Evolutionary conservation across 371 early-diverging fungal species (phyloP).

Genomic region (Coemansia linderi): DNA sequence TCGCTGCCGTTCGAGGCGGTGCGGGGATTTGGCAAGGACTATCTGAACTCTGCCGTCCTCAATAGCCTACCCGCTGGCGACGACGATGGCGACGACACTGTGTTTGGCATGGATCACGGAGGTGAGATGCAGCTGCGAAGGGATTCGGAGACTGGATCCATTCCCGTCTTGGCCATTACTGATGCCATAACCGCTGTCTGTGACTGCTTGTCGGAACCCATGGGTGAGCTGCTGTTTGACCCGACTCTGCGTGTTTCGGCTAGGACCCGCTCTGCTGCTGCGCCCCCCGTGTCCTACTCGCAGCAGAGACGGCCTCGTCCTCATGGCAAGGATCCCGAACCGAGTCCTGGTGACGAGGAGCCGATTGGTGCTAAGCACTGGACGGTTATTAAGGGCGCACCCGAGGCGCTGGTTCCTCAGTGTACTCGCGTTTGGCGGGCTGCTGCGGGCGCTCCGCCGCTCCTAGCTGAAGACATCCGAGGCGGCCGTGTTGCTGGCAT

Average conservation of each 20-base stretch:
- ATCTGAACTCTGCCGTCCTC: conserved; percentile 44
- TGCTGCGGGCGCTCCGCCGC: neutral
- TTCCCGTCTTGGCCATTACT: conserved; percentile 13
- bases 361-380: conserved; percentile 16
- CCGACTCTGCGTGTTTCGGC: conserved; percentile 35
- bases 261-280: conserved; percentile 28
- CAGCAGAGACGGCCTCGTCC: neutral
- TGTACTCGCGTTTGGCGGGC: conserved; percentile 36
- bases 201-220: conserved; percentile 21
- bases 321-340: neutral
- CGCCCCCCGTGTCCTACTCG: conserved; percentile 6
- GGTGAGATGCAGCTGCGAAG: neutral
- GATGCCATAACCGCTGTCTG: conserved; percentile 23
- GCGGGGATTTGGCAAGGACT: conserved; percentile 47
- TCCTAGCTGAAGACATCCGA: conserved; percentile 11
- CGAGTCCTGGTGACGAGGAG: neutral
- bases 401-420: conserved; percentile 27
- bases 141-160: conserved; percentile 19
- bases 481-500: conserved; percentile 17
- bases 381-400: conserved; percentile 41
- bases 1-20: conserved; percentile 16
- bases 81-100: neutral
- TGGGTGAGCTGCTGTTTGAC: conserved; percentile 38
- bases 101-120: neutral
- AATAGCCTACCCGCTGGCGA: conserved; percentile 27